Conservation (phyloP, 192 early-diverging fungal genomes). For the Coemansia sp. region DNA sequence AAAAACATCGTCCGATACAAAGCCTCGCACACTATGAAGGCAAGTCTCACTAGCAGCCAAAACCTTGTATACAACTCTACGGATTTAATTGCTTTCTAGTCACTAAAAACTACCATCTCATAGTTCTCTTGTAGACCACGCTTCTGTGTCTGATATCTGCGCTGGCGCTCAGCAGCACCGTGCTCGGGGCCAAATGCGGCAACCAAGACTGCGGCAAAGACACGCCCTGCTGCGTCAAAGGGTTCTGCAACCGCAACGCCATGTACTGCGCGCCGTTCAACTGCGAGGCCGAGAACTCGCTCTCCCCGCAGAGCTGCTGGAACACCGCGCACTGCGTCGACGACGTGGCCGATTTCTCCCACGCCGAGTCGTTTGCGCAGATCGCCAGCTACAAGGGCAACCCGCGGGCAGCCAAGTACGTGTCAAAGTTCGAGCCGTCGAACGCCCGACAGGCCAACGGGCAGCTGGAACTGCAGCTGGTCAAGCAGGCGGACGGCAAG, state of each 20-base stretch:
- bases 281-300: constrained; percentile 48
- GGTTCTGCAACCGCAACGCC: constrained; percentile 45
- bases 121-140: constrained; percentile 12
- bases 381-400: constrained; percentile 52
- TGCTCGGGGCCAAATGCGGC: constrained; percentile 18
- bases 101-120: too few relatives aligned
- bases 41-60: too few relatives aligned
- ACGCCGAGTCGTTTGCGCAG: constrained; percentile 16
- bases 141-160: constrained; percentile 3
- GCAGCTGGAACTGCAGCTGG: constrained; percentile 45
- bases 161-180: constrained; percentile 5
- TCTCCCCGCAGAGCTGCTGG: constrained; percentile 33
- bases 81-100: too few relatives aligned
- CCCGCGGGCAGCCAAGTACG: constrained; percentile 41
- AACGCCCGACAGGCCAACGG: constrained; percentile 46
- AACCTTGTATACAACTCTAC: too few relatives aligned
- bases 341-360: constrained; percentile 22
- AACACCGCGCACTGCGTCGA: constrained; percentile 41
- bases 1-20: too few relatives aligned
- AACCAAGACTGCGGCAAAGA: constrained; percentile 31
- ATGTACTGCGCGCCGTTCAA: constrained; percentile 40
- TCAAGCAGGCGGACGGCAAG: constrained; percentile 36
- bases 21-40: too few relatives aligned
- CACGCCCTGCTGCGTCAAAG: constrained; percentile 51
- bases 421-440: constrained; percentile 56